Evolutionary conservation across 1,139 yeast species (phyloP), one percentile per base, ranked within the genome.

Genomic region (Hyphopichia fennica): DNA sequence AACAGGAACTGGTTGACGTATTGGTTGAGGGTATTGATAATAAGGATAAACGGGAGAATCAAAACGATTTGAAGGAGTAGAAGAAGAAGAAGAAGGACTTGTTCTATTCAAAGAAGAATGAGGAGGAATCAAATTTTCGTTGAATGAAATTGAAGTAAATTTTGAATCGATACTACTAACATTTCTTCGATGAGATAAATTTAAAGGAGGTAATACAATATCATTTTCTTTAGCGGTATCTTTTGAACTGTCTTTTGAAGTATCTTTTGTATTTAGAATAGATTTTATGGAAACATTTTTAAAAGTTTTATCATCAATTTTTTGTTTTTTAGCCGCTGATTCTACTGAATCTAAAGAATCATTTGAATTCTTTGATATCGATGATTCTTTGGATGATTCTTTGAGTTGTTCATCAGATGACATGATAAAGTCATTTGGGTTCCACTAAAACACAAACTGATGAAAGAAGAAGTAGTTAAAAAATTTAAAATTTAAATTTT

Each of bases 251-350:
- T 27, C 30, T 9, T 9, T 16, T 8, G n/a, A n/a, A 17, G 13
- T 7, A 17, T 16, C 14, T 31, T 31, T 31, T 7, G 6, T 17
- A 28, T 47, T 47, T 14, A 47, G 33, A 18, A 47, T 47, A 48
- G 46, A 47, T 27, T 43, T 39, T n/a, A 47, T 47, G 14, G 50
- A 47, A 31, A 46, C 44, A 44, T 46, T 45, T 40, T 44, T 46
- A 15, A n/a, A 28, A 15, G 4, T 28, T 15, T 28, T 28, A 28
- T 28, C 31, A 28, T 28, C 31, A n/a, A 28, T 14, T 15, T 28
- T 28, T 28, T 34, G 36, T 23, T 22, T 34, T 34, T 34, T 34
- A 34, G 16, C n/a, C 13, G 35, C 11, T 22, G 20, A 31, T 17
- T 8, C 17, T n/a, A n/a, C n/a, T n/a, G n/a, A n/a, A n/a, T n/a